Evolutionary conservation across 2,329 filamentous ascomycete genomes (phyloP).

Genomic region (Exserohilum rostratum): DNA sequence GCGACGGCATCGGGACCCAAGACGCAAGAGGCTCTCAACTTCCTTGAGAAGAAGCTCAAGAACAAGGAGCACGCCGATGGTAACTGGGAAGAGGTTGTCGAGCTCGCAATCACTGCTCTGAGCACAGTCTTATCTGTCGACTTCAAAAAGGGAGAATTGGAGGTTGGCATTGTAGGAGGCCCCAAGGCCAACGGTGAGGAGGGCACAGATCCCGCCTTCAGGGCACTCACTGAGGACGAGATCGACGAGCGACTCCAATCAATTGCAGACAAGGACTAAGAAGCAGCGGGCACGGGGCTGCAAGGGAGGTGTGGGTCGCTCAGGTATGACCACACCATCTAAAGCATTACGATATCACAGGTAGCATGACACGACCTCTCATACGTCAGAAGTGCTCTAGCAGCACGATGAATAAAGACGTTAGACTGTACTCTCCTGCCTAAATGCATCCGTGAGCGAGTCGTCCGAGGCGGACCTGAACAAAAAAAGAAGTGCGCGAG

Average conservation of each 20-base stretch:
- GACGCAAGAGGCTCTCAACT: constrained; percentile 97
- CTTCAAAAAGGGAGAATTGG: constrained; percentile 99
- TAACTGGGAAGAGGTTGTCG: constrained; percentile 95
- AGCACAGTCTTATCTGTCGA: constrained; percentile 98
- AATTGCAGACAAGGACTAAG: constrained; percentile 97
- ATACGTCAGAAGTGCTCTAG: constrained; percentile 35
- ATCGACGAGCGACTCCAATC: constrained; percentile 98
- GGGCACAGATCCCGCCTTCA: constrained; percentile 79
- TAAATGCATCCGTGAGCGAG: constrained; percentile 41
- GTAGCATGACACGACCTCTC: constrained; percentile 37
- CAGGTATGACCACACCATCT: constrained; percentile 29
- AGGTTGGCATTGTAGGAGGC: constrained; percentile 95
- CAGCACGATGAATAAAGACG: constrained; percentile 40
- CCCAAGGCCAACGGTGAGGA: constrained; percentile 82
- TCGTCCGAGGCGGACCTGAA: constrained; percentile 21
- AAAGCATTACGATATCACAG: constrained; percentile 33
- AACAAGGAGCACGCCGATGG: constrained; percentile 96
- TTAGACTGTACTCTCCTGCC: constrained; percentile 41
- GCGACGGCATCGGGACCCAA: constrained; percentile 96
- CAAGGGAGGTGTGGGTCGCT: constrained; percentile 30
- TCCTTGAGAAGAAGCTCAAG: constrained; percentile 99
- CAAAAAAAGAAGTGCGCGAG: constrained; percentile 14
- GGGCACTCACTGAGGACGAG: constrained; percentile 92
- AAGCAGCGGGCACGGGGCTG: constrained; percentile 26
- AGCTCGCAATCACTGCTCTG: constrained; percentile 92